Evolutionary conservation across 352 stramenopile species (phyloP).

Genomic region (Pythium graminicola): DNA sequence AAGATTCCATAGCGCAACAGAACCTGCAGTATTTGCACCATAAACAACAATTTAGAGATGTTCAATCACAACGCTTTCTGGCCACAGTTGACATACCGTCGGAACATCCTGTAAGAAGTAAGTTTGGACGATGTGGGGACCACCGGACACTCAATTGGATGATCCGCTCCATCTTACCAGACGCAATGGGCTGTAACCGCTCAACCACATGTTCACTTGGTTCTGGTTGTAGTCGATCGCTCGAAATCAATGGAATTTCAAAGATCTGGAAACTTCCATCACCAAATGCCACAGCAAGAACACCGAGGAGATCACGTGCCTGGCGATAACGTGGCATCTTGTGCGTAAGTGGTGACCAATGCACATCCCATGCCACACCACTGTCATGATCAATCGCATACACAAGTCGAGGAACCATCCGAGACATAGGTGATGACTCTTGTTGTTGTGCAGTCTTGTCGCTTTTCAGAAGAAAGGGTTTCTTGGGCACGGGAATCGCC

Average conservation of each 20-base stretch:
- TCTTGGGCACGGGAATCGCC: constrained; percentile 42
- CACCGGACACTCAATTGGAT: constrained; percentile 69
- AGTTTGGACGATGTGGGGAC: constrained; percentile 60
- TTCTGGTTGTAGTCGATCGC: constrained; percentile 29
- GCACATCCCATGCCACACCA: constrained; percentile 74
- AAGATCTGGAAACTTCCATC: constrained; percentile 72
- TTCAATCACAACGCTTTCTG: background rate
- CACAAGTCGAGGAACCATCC: constrained; percentile 43
- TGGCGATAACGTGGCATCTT: constrained; percentile 32
- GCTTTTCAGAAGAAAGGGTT: background rate
- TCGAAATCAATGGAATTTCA: constrained; percentile 41
- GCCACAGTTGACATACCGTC: constrained; percentile 44
- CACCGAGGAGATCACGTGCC: constrained; percentile 33
- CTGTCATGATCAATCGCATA: constrained; percentile 70
- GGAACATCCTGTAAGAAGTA: constrained; percentile 73
- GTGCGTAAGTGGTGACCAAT: constrained; percentile 57
- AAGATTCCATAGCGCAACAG: constrained; percentile 73
- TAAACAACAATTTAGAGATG: background rate
- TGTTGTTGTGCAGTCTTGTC: background rate
- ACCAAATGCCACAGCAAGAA: constrained; percentile 68
- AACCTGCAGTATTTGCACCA: constrained; percentile 32
- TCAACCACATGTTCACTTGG: constrained; percentile 31
- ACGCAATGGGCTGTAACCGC: constrained; percentile 38
- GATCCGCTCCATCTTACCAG: constrained; percentile 34
- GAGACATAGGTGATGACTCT: background rate